These are phyloP conservation scores for Nannochloropsis gaditana DNA, from an alignment of 108 stramenopile species.

Conservation along the genomic window DNA sequence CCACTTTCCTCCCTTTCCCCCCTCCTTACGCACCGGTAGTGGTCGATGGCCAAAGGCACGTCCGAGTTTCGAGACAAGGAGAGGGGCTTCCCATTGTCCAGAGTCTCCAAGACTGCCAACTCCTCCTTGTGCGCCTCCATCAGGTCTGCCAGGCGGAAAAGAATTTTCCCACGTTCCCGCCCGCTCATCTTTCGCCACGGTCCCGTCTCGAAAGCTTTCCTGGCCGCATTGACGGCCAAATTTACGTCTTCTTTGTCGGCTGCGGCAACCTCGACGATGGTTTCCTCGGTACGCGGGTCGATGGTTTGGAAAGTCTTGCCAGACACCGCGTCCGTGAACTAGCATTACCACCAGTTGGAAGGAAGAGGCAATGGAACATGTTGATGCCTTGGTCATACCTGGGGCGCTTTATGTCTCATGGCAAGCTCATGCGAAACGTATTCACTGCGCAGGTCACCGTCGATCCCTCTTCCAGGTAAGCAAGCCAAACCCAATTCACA, in stretches of 20 bases:
- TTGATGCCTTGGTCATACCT: too few species aligned
- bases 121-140: slow-evolving; percentile 40
- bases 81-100: slow-evolving; percentile 63
- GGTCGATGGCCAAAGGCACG: slow-evolving; percentile 51
- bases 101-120: slow-evolving; percentile 52
- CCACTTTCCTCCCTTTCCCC: neutral
- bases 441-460: neutral
- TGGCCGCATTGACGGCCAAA: slow-evolving; percentile 37
- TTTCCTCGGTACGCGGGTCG: slow-evolving; percentile 36
- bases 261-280: slow-evolving; percentile 34
- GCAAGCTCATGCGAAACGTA: neutral
- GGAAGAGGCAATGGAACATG: slow-evolving; percentile 29
- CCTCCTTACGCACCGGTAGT: slow-evolving; percentile 36
- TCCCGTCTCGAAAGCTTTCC: slow-evolving; percentile 30
- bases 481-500: too few species aligned
- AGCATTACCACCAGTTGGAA: slow-evolving; percentile 24
- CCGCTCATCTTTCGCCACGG: slow-evolving; percentile 34
- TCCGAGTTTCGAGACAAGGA: slow-evolving; percentile 40
- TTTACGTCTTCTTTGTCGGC: slow-evolving; percentile 38
- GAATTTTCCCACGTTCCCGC: slow-evolving; percentile 22
- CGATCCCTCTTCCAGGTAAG: too few species aligned
- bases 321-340: slow-evolving; percentile 19
- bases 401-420: too few species aligned
- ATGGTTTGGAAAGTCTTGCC: slow-evolving; percentile 27
- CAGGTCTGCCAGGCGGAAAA: slow-evolving; percentile 35